Evolutionary conservation across 2,329 filamentous ascomycete species (phyloP), one percentile per base, ranked within the genome.

Genomic region (Trichoderma afroharzianum): DNA sequence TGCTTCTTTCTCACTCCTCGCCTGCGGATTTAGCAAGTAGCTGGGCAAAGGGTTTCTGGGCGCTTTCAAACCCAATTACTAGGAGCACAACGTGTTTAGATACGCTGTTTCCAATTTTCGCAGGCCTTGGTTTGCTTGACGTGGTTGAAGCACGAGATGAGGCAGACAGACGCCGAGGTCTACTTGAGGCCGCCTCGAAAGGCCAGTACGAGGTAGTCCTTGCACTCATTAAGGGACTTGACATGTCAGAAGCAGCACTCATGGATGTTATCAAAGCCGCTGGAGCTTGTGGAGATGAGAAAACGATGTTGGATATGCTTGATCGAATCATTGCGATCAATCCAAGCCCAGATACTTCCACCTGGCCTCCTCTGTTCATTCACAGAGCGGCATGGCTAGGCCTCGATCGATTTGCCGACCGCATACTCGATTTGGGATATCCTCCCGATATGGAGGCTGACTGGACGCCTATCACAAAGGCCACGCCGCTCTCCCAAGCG

Each of bases 1-100:
- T 55, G 8, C 9, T 73, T 28, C 24, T 69, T 14, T 61, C 63
- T 6, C 63, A 72, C 8, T 43, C 47, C 9, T 8, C 47, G 11
- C 32, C 63, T 21, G 9, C 30, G 9, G 43, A 72, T 4, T 32
- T 70, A 21, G 55, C 62, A n/a, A 68, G 43, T 7, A 62, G 8
- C 30, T 72, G 55, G 72, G 72, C 72, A 12, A 72, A 28, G 36
- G 72, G 70, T 14, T 64, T 72, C n/a, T 73, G 72, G 72, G 63
- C 59, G 3, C 69, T 73, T 12, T 63, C 72, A 18, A 73, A 73
- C 39, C 72, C 70, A 24, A 67, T 73, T 3, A 73, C 72, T 2
- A 69, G 72, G 36, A 72, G 59, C 33, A 14, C 39, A 7, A 47
- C 28, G 8, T 73, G 63, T 30, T 61, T 72, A 6, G 50, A 64